Conservation (phyloP, 164 flowering plant species). For the Malania oleifera region DNA sequence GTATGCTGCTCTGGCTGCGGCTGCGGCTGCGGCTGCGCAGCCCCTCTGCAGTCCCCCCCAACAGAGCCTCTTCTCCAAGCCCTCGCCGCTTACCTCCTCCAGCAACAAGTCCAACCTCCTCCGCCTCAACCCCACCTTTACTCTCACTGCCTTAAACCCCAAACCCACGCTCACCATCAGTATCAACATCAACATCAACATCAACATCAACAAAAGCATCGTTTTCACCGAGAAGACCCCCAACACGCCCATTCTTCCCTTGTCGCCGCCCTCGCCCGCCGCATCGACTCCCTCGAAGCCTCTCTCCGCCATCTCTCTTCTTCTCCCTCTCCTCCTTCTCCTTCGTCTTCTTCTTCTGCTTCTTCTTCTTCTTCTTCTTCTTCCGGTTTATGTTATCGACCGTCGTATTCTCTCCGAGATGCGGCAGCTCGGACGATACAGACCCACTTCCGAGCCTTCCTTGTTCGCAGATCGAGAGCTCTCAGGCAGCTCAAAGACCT, state of each 20-base stretch:
- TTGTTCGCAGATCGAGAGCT: constrained; percentile 73
- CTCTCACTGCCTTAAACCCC: constrained; percentile 2
- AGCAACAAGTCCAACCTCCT: no score
- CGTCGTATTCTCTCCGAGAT: constrained; percentile 46
- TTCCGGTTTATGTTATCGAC: no score
- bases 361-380: background rate
- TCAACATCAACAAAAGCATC: background rate
- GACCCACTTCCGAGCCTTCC: constrained; percentile 67
- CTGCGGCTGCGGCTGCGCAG: constrained; percentile 7
- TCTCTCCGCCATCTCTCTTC: constrained; percentile 36
- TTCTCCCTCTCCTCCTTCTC: constrained; percentile 7
- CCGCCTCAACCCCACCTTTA: constrained; percentile 19
- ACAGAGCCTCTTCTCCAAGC: constrained; percentile 40
- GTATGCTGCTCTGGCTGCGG: constrained; percentile 19
- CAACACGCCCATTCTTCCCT: constrained; percentile 21
- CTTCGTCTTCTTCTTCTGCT: background rate
- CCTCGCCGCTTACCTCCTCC: constrained; percentile 34
- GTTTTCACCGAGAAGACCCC: background rate
- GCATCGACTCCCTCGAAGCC: constrained; percentile 66
- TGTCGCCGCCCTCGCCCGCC: constrained; percentile 43
- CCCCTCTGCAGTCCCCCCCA: constrained; percentile 14
- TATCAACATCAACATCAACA: constrained; percentile 3
- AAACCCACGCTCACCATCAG: constrained; percentile 1
- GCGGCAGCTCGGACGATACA: constrained; percentile 79
- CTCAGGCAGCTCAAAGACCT: constrained; percentile 72